These are phyloP conservation scores for Fusarium compactum DNA, from an alignment of 2,329 filamentous ascomycete species.

Conservation along the genomic window DNA sequence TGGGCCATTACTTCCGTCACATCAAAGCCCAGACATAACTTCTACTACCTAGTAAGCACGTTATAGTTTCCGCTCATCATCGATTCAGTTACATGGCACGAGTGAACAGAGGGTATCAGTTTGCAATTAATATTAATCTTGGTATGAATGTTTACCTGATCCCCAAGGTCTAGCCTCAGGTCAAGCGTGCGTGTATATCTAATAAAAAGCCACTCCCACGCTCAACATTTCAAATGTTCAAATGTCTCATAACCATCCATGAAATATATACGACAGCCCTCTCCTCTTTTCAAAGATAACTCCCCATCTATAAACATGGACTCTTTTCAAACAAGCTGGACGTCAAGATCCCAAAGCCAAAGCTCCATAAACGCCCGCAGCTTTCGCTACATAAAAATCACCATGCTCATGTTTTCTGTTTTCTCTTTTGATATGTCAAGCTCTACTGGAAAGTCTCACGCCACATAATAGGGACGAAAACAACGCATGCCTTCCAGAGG, in stretches of 20 bases:
- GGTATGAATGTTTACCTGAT: slow-evolving; percentile 18
- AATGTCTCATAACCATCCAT: slow-evolving; percentile 40
- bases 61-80: neutral
- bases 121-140: slow-evolving; percentile 45
- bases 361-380: slow-evolving; percentile 44
- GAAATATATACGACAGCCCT: slow-evolving; percentile 12
- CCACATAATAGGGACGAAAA: slow-evolving; percentile 86
- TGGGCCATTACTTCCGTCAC: neutral
- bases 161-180: slow-evolving; percentile 5
- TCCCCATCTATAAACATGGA: slow-evolving; percentile 5
- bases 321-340: slow-evolving; percentile 23
- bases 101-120: neutral
- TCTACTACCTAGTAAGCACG: neutral
- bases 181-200: slow-evolving; percentile 19
- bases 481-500: slow-evolving; percentile 82
- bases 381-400: slow-evolving; percentile 24
- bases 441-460: slow-evolving; percentile 64
- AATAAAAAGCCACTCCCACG: slow-evolving; percentile 30
- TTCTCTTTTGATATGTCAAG: neutral
- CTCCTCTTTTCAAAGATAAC: neutral
- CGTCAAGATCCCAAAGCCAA: slow-evolving; percentile 34
- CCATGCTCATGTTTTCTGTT: neutral
- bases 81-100: neutral
- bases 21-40: neutral
- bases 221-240: slow-evolving; percentile 36